Base-by-base conservation (phyloP, 805 yeast species). In the Nakazawaea laoshanensis region DNA sequence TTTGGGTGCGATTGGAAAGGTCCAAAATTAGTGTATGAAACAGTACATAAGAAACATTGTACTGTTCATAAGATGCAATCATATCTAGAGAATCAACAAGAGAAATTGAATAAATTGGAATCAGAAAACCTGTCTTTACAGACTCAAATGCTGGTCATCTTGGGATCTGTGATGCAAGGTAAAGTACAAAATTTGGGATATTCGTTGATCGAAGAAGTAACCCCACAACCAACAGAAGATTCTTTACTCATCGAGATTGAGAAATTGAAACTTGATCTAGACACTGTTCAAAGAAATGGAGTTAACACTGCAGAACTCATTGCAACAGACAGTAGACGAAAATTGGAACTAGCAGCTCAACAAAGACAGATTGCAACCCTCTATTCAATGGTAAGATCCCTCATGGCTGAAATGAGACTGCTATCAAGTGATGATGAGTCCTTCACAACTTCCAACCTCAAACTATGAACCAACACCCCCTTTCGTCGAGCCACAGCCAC, bases 1-100 rank as follows among this genome's bases (percentile, higher is more conserved):
- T 65, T 59, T 31, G 78, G 78, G 2, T 71, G 78, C 40, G 57
- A 52, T 19, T 71, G 76, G 73, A 48, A 48, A 26, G 63, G 63
- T 2, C 46, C 52, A 17, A 36, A 53, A 25, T 56, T 49, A 16
- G n/a, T 53, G n/a, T 33, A 52, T 11, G 27, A 47, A 4, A 38
- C 45, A 8, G 42, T 53, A 5, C 63, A 58, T 36, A 5, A 29
- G 4, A 29, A 44, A 8, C 55, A 49, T 19, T 58, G 63, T 32
- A 38, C 44, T 0, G 51, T 55, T 30, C 26, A 42, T 3, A 54
- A 52, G 37, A 29, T 57, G 22, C 29, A 48, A 2, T 34, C 40
- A 3, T 53, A 51, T 28, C 45, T 58, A 19, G 45, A 45, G 20
- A 21, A 16, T 5, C 51, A 53, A 33, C 55, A 52, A 13, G 35